Evolutionary conservation across 345 rosid genomes (phyloP), one percentile per base, ranked within the genome.

Genomic region (Aquilaria yunnanensis): DNA sequence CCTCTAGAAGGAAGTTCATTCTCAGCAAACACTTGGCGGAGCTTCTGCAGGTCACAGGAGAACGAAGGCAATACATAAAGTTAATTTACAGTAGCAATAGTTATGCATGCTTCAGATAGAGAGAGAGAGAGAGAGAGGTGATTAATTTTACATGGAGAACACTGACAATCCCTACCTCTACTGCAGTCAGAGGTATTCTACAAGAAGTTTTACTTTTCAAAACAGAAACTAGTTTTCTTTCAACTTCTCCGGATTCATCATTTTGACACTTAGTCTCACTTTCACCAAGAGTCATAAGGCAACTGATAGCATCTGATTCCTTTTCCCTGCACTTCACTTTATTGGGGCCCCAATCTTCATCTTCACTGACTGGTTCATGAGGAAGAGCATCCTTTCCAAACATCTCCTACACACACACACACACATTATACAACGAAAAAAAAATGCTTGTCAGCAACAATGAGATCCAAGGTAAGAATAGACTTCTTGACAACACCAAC

Each of bases 291-390:
- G 89, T 80, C 82, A 88, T 80, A 61, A 86, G 85, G 43, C 85
- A 72, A 72, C 77, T 82, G 74, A 74, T 83, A 12, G 87, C 96
- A 75, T 90, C 96, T 12, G 96, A 82, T 66, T 87, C 96, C 70
- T 84, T 90, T 78, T 51, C 82, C 72, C 82, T 87, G 62, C 85
- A 78, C 70, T 83, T 88, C 80, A 83, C 83, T 70, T 81, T 86
- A 47, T 74, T 67, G 47, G 99, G 99, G 75, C 99, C 99, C 99
- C 97, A 94, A 66, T 94, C 99, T 80, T 94, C 99, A 75, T 94
- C 99, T 76, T 94, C 99, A 43, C 96, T 94, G 56, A 77, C 75
- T 77, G 81, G 92, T 65, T 90, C 98, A 54, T 70, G 75, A 51
- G 74, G 69, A 58, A 70, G 73, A 61, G 85, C 89, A 76, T 90